phyloP scores from a whole-genome alignment of 352 stramenopile species.

The Aphanomyces astaci region DNA sequence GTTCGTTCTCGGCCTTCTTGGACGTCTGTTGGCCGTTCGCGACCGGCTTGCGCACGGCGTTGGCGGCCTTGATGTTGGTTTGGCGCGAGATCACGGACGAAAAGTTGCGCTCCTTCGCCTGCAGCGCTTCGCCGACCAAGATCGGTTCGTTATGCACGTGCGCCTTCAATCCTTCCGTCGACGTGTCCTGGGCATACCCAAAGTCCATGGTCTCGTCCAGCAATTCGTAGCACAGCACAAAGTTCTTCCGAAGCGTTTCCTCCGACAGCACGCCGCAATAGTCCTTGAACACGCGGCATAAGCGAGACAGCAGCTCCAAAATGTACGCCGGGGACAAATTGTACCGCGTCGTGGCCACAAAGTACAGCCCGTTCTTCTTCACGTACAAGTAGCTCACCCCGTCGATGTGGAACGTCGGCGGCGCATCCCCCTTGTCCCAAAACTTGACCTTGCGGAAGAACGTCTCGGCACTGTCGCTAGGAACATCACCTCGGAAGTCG shows the following conservation, averaged over 20 bases:
- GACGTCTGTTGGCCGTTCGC: constrained; percentile 59
- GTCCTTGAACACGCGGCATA: constrained; percentile 98
- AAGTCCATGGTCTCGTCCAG: constrained; percentile 99
- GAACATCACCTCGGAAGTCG: constrained; percentile 90
- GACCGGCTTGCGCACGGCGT: constrained; percentile 85
- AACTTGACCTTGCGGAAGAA: constrained; percentile 99
- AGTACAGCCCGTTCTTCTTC: constrained; percentile 97
- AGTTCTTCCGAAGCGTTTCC: constrained; percentile 99
- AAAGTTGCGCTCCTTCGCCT: constrained; percentile 85
- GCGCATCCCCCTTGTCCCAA: constrained; percentile 94
- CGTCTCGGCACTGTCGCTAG: constrained; percentile 86
- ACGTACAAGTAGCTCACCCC: constrained; percentile 97
- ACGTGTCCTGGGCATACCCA: constrained; percentile 96
- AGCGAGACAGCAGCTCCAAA: constrained; percentile 92
- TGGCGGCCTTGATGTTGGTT: constrained; percentile 72
- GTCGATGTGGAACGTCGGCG: constrained; percentile 96
- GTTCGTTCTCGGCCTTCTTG: constrained; percentile 94
- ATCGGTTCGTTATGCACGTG: constrained; percentile 99
- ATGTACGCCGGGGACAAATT: constrained; percentile 95
- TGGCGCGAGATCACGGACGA: constrained; percentile 79
- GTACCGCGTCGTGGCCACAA: constrained; percentile 94
- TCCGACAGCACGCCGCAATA: constrained; percentile 98
- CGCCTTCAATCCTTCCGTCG: constrained; percentile 95
- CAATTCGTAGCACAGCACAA: constrained; percentile 98
- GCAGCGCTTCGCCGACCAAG: constrained; percentile 73